Conservation (phyloP, 1,284 basidiomycete species). For the Coniophora puteana region DNA sequence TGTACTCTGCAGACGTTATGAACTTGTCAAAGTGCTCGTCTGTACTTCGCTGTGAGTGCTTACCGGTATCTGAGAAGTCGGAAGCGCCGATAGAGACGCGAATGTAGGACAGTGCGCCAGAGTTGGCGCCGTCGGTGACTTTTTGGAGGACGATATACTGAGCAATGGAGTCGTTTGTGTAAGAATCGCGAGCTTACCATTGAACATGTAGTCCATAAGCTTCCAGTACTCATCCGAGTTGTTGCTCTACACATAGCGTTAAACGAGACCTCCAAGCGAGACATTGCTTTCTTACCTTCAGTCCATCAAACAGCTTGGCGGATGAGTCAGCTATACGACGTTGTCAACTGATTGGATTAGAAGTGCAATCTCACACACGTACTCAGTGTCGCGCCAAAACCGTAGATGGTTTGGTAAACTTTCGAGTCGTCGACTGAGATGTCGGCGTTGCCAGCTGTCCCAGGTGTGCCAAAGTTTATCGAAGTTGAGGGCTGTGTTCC, state of each 20-base stretch:
- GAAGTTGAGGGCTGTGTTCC: slow-evolving; percentile 36
- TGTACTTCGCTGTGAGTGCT: not conserved
- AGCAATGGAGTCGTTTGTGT: too few relatives aligned
- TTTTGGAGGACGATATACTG: not conserved
- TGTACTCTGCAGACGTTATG: slow-evolving; percentile 42
- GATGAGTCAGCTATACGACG: slow-evolving; percentile 57
- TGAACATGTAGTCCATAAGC: slow-evolving; percentile 41
- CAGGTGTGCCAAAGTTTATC: slow-evolving; percentile 36
- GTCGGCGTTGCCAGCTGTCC: slow-evolving; percentile 31
- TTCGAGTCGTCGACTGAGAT: slow-evolving; percentile 33
- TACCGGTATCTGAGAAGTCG: slow-evolving; percentile 40
- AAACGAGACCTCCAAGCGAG: too few relatives aligned
- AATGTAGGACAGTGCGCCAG: slow-evolving; percentile 46
- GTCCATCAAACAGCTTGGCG: slow-evolving; percentile 41
- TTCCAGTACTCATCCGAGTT: slow-evolving; percentile 42
- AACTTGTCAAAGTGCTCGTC: not conserved
- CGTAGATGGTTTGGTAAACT: slow-evolving; percentile 35
- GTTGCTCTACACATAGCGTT: slow-evolving; percentile 41
- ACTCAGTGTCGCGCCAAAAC: slow-evolving; percentile 41
- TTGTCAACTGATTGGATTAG: too few relatives aligned
- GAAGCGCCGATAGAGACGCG: slow-evolving; percentile 52
- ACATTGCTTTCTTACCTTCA: too few relatives aligned
- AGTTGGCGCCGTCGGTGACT: slow-evolving; percentile 43
- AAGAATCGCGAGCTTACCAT: slow-evolving; percentile 35
- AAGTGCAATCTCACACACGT: slow-evolving; percentile 15